Evolutionary conservation across 805 yeast species (phyloP).

Genomic region (Nakazawaea anatomiae): DNA sequence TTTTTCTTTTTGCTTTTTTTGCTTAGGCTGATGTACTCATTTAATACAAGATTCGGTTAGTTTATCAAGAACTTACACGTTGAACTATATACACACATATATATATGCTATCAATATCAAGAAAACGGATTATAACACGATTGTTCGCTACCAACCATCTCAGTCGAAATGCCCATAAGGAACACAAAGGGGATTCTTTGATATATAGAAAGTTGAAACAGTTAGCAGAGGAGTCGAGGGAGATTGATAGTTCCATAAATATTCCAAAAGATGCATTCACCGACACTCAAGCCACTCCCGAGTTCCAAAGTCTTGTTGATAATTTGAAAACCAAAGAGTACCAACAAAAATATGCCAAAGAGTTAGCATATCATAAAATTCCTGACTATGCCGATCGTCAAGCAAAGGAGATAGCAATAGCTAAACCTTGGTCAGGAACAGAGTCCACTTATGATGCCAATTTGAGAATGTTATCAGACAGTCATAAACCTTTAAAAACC

Average conservation of each 20-base stretch:
- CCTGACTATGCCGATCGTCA: conserved; percentile 40
- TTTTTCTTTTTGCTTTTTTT: too few species aligned
- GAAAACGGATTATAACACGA: neutral
- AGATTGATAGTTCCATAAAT: conserved; percentile 32
- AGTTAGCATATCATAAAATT: conserved; percentile 33
- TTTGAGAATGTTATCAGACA: conserved; percentile 51
- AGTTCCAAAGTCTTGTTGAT: conserved; percentile 21
- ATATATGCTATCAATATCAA: neutral
- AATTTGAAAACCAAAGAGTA: conserved; percentile 27
- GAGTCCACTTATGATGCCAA: conserved; percentile 42
- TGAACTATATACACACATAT: too few species aligned
- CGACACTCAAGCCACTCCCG: conserved; percentile 9
- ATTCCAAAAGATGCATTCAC: conserved; percentile 19
- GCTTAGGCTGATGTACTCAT: too few species aligned
- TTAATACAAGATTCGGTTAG: too few species aligned
- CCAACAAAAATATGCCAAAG: conserved; percentile 31
- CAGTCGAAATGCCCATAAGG: neutral
- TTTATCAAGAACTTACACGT: too few species aligned
- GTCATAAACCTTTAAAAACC: conserved; percentile 30
- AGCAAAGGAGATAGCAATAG: conserved; percentile 40
- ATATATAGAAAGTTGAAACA: conserved; percentile 32
- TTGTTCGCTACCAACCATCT: neutral
- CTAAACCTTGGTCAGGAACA: conserved; percentile 55
- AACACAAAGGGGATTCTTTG: conserved; percentile 15
- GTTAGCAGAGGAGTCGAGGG: conserved; percentile 36